Evolutionary conservation across 176 grass and related monocot species (phyloP).

Genomic region (Aegilops bicornis): DNA sequence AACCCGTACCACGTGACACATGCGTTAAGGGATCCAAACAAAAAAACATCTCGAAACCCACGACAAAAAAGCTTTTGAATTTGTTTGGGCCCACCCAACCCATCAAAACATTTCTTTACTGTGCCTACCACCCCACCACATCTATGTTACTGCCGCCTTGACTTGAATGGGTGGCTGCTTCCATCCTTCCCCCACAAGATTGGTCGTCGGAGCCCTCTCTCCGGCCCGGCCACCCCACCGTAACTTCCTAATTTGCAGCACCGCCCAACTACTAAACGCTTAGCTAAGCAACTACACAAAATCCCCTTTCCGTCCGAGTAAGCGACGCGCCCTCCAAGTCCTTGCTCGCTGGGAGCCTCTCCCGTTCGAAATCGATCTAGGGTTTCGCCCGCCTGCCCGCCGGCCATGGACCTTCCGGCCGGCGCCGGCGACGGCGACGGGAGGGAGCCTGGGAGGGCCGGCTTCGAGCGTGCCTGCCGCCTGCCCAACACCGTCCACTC

Average conservation of each 20-base stretch:
- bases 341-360: neutral
- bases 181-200: neutral
- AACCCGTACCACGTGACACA: too few species aligned
- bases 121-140: neutral
- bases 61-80: neutral
- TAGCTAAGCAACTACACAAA: slow-evolving; percentile 5
- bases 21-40: too few species aligned
- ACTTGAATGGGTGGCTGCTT: neutral
- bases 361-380: slow-evolving; percentile 37
- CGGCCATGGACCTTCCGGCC: slow-evolving; percentile 32
- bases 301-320: neutral
- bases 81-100: neutral
- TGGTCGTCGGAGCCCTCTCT: slow-evolving; percentile 11
- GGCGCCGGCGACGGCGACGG: neutral
- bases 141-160: neutral
- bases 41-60: neutral
- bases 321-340: neutral
- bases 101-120: neutral
- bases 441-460: neutral
- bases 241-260: slow-evolving; percentile 9
- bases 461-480: slow-evolving; percentile 80
- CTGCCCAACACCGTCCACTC: slow-evolving; percentile 82
- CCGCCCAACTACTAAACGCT: neutral
- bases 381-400: slow-evolving; percentile 35
- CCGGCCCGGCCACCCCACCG: neutral